phyloP scores from a whole-genome alignment of 495 filamentous ascomycete species.

The Aspergillus wentii region DNA sequence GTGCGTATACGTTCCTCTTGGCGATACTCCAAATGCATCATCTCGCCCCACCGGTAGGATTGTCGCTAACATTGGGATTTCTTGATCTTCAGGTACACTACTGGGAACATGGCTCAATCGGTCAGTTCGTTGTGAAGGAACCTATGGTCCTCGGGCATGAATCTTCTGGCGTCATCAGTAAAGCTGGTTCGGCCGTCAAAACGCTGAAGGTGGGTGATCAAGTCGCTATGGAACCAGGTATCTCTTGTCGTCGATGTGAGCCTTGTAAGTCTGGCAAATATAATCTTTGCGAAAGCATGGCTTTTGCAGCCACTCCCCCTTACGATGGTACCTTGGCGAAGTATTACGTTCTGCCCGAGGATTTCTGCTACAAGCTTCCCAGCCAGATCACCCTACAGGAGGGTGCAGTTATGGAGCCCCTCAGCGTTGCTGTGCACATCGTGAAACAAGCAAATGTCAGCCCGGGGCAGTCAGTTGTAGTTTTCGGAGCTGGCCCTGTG shows the following conservation, averaged over 20 bases:
- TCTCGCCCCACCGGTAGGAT: not conserved
- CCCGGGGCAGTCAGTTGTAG: constrained; percentile 46
- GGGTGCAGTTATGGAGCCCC: constrained; percentile 50
- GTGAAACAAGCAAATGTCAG: constrained; percentile 39
- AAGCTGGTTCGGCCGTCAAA: constrained; percentile 54
- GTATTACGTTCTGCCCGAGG: constrained; percentile 50
- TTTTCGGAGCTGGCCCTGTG: constrained; percentile 52
- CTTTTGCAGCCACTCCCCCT: constrained; percentile 50
- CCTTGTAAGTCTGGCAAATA: constrained; percentile 49
- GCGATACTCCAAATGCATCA: no score
- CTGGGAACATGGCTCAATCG: constrained; percentile 80
- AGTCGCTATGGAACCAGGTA: constrained; percentile 52
- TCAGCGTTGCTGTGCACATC: constrained; percentile 53
- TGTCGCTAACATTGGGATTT: not conserved
- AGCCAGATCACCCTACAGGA: constrained; percentile 41
- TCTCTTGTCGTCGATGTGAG: constrained; percentile 47
- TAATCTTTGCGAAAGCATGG: constrained; percentile 49
- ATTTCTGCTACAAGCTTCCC: constrained; percentile 52
- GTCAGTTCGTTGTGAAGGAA: constrained; percentile 70
- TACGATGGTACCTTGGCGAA: constrained; percentile 51
- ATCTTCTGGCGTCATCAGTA: constrained; percentile 68
- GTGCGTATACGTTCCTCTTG: constrained; percentile 37
- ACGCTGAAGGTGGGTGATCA: constrained; percentile 40
- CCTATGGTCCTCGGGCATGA: constrained; percentile 96
- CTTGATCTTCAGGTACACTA: constrained; percentile 61